Conservation (phyloP, 805 yeast genomes). For the Cyberlindnera petersonii region DNA sequence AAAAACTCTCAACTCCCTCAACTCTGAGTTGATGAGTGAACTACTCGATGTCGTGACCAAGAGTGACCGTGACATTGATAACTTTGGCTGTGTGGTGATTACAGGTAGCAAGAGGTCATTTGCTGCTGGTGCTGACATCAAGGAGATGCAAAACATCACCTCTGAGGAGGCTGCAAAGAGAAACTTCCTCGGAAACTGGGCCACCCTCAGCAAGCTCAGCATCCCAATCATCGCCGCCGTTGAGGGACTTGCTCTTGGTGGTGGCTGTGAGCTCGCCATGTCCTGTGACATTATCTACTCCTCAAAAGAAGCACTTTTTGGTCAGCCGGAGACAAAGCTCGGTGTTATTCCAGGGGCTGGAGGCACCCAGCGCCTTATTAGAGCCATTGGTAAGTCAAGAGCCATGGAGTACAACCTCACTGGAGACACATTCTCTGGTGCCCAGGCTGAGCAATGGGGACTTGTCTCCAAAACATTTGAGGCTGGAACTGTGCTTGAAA, state of each 20-base stretch:
- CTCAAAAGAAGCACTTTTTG: constrained; percentile 45
- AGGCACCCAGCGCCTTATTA: constrained; percentile 48
- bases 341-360: constrained; percentile 53
- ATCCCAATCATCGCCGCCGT: constrained; percentile 55
- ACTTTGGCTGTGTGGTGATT: constrained; percentile 44
- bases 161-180: constrained; percentile 33
- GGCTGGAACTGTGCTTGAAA: constrained; percentile 36
- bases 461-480: constrained; percentile 41
- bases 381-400: constrained; percentile 45
- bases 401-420: constrained; percentile 49
- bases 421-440: constrained; percentile 41
- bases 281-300: constrained; percentile 46
- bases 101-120: constrained; percentile 46
- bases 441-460: constrained; percentile 46
- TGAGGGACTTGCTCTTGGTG: constrained; percentile 53
- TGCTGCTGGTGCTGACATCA: constrained; percentile 54
- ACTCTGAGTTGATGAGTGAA: constrained; percentile 18
- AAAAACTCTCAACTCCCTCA: constrained; percentile 26
- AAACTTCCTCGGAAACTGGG: constrained; percentile 39
- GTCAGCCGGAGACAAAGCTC: constrained; percentile 52
- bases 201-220: constrained; percentile 33
- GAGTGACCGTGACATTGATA: constrained; percentile 26
- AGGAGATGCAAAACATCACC: constrained; percentile 41
- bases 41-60: constrained; percentile 19
- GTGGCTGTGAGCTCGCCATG: constrained; percentile 56